Conservation (phyloP, 2,329 filamentous ascomycete species). For the Fusarium mangiferae region DNA sequence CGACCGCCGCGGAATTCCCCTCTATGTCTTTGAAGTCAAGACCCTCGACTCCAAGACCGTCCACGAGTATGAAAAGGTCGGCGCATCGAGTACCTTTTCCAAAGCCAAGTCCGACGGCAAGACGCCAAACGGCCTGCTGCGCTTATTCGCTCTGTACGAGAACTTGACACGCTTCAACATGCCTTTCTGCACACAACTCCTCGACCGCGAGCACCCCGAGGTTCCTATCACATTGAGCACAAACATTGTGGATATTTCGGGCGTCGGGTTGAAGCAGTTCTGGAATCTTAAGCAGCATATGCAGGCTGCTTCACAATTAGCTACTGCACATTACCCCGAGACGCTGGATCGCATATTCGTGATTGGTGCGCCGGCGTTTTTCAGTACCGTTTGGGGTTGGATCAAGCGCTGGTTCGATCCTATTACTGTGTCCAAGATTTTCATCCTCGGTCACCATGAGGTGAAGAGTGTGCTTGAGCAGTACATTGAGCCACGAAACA, state of each 20-base stretch:
- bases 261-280: slow-evolving; percentile 90
- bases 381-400: slow-evolving; percentile 94
- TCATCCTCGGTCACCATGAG: slow-evolving; percentile 80
- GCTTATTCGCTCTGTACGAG: slow-evolving; percentile 93
- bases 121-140: slow-evolving; percentile 79
- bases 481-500: slow-evolving; percentile 84
- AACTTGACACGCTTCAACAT: slow-evolving; percentile 88
- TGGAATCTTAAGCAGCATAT: slow-evolving; percentile 95
- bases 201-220: slow-evolving; percentile 74
- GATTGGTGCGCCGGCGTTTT: slow-evolving; percentile 90
- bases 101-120: slow-evolving; percentile 73
- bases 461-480: slow-evolving; percentile 79
- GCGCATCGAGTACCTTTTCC: slow-evolving; percentile 65
- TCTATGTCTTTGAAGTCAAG: slow-evolving; percentile 90
- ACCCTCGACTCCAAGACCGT: slow-evolving; percentile 86
- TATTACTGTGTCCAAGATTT: slow-evolving; percentile 94
- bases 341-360: slow-evolving; percentile 77
- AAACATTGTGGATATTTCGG: slow-evolving; percentile 93
- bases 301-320: slow-evolving; percentile 89
- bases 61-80: slow-evolving; percentile 76
- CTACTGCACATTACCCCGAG: slow-evolving; percentile 94
- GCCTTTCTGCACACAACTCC: slow-evolving; percentile 82
- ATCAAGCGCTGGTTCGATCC: slow-evolving; percentile 96
- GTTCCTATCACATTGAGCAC: slow-evolving; percentile 93
- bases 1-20: slow-evolving; percentile 88